A percentile compares a stretch with the other conserved stretches of the same genome.
phyloP scores from a whole-genome alignment of 768 basidiomycete genomes.

The Heimioporus sp. region DNA sequence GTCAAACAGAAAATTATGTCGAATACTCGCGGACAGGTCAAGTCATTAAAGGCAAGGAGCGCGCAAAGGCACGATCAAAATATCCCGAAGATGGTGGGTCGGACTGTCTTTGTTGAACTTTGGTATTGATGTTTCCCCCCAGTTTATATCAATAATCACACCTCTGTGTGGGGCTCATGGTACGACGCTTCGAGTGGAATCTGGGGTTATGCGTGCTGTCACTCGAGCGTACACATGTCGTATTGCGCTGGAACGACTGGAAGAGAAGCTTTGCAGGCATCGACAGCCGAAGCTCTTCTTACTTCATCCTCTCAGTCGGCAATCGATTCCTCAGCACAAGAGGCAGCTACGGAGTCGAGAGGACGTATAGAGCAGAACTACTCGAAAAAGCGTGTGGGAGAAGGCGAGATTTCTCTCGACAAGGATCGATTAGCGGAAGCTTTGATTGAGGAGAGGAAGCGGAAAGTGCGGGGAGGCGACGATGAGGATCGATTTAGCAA shows the following conservation, averaged over 20 bases:
- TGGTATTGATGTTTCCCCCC: not conserved
- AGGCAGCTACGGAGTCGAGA: constrained; percentile 27
- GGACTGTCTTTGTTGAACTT: not conserved
- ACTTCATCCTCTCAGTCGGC: constrained; percentile 34
- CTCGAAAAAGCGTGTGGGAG: constrained; percentile 77
- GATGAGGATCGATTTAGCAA: constrained; percentile 55
- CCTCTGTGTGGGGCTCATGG: constrained; percentile 97
- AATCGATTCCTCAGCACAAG: constrained; percentile 30
- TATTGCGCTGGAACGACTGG: constrained; percentile 91
- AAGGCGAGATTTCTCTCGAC: constrained; percentile 78
- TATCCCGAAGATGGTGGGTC: constrained; percentile 92
- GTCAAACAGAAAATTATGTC: constrained; percentile 96
- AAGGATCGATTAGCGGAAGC: constrained; percentile 67
- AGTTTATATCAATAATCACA: constrained; percentile 94
- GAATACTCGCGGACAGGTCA: constrained; percentile 94
- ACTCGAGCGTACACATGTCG: constrained; percentile 79
- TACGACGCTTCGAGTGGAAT: constrained; percentile 64
- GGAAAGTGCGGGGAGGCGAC: constrained; percentile 59
- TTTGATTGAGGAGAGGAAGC: constrained; percentile 75
- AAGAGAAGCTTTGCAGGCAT: constrained; percentile 74
- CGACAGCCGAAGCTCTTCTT: constrained; percentile 68
- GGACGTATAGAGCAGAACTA: constrained; percentile 65
- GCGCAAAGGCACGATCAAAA: constrained; percentile 83
- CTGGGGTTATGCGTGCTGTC: constrained; percentile 98
- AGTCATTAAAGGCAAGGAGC: constrained; percentile 88